A percentile compares a stretch with the other conserved stretches of the same genome.
Conservation (phyloP, 1,139 yeast species). For the Lizanozyma gosingica region DNA sequence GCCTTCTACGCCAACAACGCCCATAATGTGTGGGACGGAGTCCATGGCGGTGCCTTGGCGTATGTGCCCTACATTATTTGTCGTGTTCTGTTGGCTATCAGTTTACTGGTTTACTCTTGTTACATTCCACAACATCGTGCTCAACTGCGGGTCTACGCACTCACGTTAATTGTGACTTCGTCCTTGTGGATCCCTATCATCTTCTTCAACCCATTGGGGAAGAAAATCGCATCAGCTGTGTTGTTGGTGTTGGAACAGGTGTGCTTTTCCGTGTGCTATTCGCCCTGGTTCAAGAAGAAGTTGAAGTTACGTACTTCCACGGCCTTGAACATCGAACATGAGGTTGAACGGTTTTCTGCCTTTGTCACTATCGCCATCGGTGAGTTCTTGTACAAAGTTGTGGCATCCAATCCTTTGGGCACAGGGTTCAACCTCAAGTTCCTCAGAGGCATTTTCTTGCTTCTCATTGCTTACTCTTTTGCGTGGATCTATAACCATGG, state of each 20-base stretch:
- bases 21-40: conserved; percentile 22
- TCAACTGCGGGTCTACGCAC: conserved; percentile 40
- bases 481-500: conserved; percentile 51
- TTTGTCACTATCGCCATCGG: conserved; percentile 62
- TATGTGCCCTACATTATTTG: conserved; percentile 42
- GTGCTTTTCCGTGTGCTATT: conserved; percentile 25
- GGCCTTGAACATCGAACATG: conserved; percentile 60
- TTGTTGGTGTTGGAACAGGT: conserved; percentile 35
- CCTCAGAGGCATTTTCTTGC: conserved; percentile 41
- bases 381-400: conserved; percentile 51
- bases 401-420: conserved; percentile 41
- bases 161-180: conserved; percentile 22
- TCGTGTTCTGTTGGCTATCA: conserved; percentile 28
- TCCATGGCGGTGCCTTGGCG: conserved; percentile 31
- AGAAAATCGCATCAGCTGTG: conserved; percentile 38
- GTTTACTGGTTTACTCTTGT: conserved; percentile 36
- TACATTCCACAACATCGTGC: conserved; percentile 45
- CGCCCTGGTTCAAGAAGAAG: conserved; percentile 37
- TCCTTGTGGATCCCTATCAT: conserved; percentile 40
- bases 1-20: conserved; percentile 48
- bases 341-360: conserved; percentile 50
- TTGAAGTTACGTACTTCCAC: conserved; percentile 41
- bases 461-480: conserved; percentile 41
- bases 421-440: conserved; percentile 36
- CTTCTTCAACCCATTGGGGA: conserved; percentile 35